Evolutionary conservation across 2,329 filamentous ascomycete genomes (phyloP).

Genomic region (Botrytis fabae): DNA sequence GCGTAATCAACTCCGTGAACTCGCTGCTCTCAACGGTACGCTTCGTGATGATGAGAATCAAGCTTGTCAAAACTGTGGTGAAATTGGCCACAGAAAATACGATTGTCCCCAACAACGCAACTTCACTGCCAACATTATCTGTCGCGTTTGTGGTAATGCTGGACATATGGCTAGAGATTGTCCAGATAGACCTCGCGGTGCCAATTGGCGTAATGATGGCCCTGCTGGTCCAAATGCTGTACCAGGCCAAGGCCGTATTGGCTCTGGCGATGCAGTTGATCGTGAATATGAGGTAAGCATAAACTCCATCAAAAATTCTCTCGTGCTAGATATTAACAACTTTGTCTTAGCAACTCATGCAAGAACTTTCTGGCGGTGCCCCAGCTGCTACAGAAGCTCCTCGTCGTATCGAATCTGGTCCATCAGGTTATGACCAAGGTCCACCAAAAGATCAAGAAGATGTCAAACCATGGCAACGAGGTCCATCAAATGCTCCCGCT

Average conservation of each 20-base stretch:
- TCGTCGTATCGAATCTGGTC: conserved; percentile 83
- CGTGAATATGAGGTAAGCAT: conserved; percentile 86
- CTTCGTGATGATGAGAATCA: conserved; percentile 99
- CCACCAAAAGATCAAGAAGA: conserved; percentile 50
- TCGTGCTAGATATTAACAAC: conserved; percentile 37
- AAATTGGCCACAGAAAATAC: conserved; percentile 98
- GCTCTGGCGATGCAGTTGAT: conserved; percentile 80
- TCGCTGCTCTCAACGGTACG: conserved; percentile 97
- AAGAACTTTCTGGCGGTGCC: conserved; percentile 82
- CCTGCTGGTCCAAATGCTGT: conserved; percentile 49
- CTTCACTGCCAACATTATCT: conserved; percentile 99
- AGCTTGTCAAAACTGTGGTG: conserved; percentile 97
- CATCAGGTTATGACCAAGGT: conserved; percentile 57
- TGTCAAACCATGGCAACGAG: conserved; percentile 84
- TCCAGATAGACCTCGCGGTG: conserved; percentile 77
- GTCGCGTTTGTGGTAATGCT: conserved; percentile 94
- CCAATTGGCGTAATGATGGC: conserved; percentile 85
- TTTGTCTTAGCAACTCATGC: conserved; percentile 80
- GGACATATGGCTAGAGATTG: conserved; percentile 98
- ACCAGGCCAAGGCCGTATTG: conserved; percentile 59
- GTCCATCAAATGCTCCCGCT: conserved; percentile 78
- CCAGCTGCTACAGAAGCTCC: conserved; percentile 60
- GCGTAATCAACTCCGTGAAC: conserved; percentile 95
- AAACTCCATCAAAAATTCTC: background rate
- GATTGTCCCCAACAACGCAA: conserved; percentile 98